Base-by-base conservation (phyloP, 2,329 filamentous ascomycete species). In the Paecilomyces niveus region DNA sequence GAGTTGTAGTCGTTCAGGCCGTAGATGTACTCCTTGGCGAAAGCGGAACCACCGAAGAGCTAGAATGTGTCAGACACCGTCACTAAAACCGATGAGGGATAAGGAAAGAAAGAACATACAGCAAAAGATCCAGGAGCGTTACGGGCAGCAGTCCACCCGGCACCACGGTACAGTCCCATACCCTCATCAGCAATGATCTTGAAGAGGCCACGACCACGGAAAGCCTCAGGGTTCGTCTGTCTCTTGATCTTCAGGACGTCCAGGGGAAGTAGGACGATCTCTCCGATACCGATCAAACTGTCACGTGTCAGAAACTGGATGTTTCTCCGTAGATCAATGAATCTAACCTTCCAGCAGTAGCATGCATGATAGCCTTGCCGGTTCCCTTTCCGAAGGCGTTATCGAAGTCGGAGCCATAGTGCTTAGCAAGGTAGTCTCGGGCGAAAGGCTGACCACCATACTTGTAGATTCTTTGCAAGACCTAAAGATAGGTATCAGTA, bases 201-300 rank as follows among this genome's bases (percentile, higher is more conserved):
- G 72, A 97, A 80, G 60, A 99, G 83, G 62, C 94, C 94, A 69
- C 94, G 89, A 67, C 93, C 93, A 66, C 92, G 86, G 86, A 99
- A 99, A 35, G 94, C 92, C 72, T 97, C 94, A 49, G 94, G 94
- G 82, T 99, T 99, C 66, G 94, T 99, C 81, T 99, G 94, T 70
- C 94, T 88, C 85, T 99, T 99, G 81, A 99, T 99, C 85, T 99
- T 99, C 63, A 99, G 85, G 45, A 99, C 93, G 68, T 99, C 94
- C 61, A 99, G 85, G 50, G 94, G 94, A 49, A 99, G 85, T 31
- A 99, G 85, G 59, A 99, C 85, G 64, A 99, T 96, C 80, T 99
- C 94, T 72, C 94, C 94, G 68, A 99, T 96, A 69, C 94, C 94
- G 71, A 99, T 95, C 70, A 99, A 73, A 79, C 90, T 93, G 63